Evolutionary conservation across 2,329 filamentous ascomycete species (phyloP).

Genomic region (Amphichorda felina): DNA sequence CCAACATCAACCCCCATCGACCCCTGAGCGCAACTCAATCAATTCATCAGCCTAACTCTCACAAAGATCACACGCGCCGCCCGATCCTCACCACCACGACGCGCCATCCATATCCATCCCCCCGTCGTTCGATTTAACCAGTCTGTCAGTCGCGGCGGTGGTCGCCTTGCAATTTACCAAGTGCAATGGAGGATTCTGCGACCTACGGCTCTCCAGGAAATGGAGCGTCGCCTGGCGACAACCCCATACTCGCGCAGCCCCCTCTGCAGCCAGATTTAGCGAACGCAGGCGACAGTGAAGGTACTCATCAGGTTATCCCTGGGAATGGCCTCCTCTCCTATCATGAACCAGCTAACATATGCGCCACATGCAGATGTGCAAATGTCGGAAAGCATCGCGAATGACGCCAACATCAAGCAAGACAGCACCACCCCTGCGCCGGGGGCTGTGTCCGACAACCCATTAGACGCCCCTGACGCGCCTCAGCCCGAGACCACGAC

Average conservation of each 20-base stretch:
- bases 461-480: slow-evolving; percentile 56
- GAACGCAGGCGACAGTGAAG: slow-evolving; percentile 27
- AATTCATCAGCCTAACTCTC: not conserved
- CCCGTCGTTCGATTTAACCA: not conserved
- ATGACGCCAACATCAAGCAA: slow-evolving; percentile 45
- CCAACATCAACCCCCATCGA: slow-evolving; percentile 2
- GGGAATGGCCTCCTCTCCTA: not conserved
- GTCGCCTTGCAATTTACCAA: not conserved
- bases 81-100: not conserved
- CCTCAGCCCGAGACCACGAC: slow-evolving; percentile 41
- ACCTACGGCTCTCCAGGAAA: slow-evolving; percentile 46
- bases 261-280: slow-evolving; percentile 33
- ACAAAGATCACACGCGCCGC: not conserved
- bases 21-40: not conserved
- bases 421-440: slow-evolving; percentile 48
- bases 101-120: slow-evolving; percentile 1
- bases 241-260: slow-evolving; percentile 43
- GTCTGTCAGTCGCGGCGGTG: not conserved
- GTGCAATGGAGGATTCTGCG: slow-evolving; percentile 45
- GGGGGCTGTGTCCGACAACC: slow-evolving; percentile 43
- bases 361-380: slow-evolving; percentile 40
- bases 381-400: slow-evolving; percentile 47
- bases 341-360: not conserved
- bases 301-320: slow-evolving; percentile 19
- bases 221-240: slow-evolving; percentile 43